phyloP scores from a whole-genome alignment of 2,329 filamentous ascomycete species.

The Fusarium tupiense region DNA sequence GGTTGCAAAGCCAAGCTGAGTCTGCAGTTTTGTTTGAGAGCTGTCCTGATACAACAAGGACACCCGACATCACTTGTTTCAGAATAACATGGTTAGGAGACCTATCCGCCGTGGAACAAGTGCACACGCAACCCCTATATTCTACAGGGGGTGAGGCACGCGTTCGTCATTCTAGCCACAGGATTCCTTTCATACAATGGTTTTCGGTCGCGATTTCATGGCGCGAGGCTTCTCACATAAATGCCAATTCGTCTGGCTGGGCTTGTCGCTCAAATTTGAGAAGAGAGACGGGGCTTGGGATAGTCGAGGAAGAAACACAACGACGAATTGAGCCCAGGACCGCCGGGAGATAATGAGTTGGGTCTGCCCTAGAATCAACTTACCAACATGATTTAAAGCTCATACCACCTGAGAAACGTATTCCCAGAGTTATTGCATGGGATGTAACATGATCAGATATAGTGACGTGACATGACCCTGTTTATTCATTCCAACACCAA shows the following conservation, averaged over 20 bases:
- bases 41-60: constrained; percentile 29
- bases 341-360: neutral
- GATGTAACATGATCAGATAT: neutral
- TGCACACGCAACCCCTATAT: neutral
- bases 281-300: constrained; percentile 7
- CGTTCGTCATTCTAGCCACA: constrained; percentile 5
- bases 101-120: neutral
- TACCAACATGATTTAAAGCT: neutral
- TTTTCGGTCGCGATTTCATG: constrained; percentile 6
- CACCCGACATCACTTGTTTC: constrained; percentile 21
- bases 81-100: constrained; percentile 13
- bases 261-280: constrained; percentile 6
- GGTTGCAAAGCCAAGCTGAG: constrained; percentile 90
- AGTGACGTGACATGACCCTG: neutral
- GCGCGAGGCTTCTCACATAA: constrained; percentile 13
- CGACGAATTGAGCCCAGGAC: neutral
- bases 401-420: neutral
- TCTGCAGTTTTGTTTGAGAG: constrained; percentile 5
- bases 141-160: neutral
- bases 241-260: neutral
- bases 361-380: constrained; percentile 1
- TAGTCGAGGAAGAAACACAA: constrained; percentile 8
- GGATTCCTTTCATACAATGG: neutral
- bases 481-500: constrained; percentile 6
- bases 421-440: neutral